Conservation (phyloP, 2,329 filamentous ascomycete genomes). For the Aspergillus ochraceus region DNA sequence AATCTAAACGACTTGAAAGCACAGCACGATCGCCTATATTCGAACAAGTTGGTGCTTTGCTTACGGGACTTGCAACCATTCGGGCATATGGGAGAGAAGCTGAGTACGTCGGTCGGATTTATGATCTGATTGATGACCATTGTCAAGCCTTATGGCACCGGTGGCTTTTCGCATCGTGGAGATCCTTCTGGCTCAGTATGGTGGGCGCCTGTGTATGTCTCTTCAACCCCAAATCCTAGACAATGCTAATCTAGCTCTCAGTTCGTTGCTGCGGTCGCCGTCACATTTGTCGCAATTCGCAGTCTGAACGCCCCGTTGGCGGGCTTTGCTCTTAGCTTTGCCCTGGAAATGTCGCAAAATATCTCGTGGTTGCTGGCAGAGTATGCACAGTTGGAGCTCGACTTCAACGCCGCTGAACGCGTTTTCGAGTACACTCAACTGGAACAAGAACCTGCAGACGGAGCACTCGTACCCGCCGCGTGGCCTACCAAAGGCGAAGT, state of each 20-base stretch:
- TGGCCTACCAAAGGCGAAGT: constrained; percentile 75
- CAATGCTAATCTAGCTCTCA: constrained; percentile 39
- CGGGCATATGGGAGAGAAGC: constrained; percentile 69
- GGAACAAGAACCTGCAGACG: constrained; percentile 64
- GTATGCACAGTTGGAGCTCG: constrained; percentile 66
- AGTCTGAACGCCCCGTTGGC: constrained; percentile 68
- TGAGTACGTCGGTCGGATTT: constrained; percentile 68
- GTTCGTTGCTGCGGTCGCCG: constrained; percentile 66
- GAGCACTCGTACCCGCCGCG: constrained; percentile 63
- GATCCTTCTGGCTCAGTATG: constrained; percentile 68
- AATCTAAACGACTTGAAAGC: constrained; percentile 73
- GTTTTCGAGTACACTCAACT: constrained; percentile 73
- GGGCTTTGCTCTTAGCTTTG: constrained; percentile 74
- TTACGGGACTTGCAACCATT: constrained; percentile 71
- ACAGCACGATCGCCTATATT: constrained; percentile 75
- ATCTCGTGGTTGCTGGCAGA: constrained; percentile 67
- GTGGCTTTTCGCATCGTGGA: constrained; percentile 74
- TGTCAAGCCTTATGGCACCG: constrained; percentile 51
- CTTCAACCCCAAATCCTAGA: background rate
- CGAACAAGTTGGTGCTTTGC: constrained; percentile 71
- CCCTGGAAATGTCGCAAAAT: constrained; percentile 65
- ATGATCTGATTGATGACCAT: constrained; percentile 32
- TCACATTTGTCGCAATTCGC: constrained; percentile 62
- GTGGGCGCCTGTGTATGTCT: constrained; percentile 49
- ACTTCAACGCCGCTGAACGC: constrained; percentile 76